Evolutionary conservation across 257 asterid genomes (phyloP).

Genomic region (Nicotiana benthamiana): DNA sequence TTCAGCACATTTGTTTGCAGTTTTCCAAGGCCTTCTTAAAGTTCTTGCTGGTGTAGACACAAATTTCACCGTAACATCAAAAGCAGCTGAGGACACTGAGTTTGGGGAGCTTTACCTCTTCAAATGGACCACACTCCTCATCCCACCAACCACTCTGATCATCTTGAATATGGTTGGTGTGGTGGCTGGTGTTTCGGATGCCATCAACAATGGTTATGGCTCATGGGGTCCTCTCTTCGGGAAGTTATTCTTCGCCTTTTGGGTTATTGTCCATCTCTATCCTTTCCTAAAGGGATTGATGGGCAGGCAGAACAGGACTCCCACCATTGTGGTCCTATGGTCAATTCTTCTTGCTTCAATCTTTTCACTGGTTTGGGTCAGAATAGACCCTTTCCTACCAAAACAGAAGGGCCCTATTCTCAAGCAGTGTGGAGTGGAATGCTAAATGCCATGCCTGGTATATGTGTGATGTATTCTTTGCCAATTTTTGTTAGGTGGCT

Average conservation of each 20-base stretch:
- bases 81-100: constrained; percentile 62
- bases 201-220: constrained; percentile 68
- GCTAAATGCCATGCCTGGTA: constrained; percentile 24
- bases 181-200: constrained; percentile 77
- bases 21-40: constrained; percentile 86
- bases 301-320: constrained; percentile 85
- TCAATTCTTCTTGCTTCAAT: constrained; percentile 72
- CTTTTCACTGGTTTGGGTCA: constrained; percentile 80
- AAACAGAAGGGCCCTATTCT: constrained; percentile 80
- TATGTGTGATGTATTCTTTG: constrained; percentile 15
- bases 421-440: constrained; percentile 79
- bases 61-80: constrained; percentile 68
- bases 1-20: constrained; percentile 76
- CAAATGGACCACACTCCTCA: constrained; percentile 86
- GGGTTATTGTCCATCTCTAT: constrained; percentile 85
- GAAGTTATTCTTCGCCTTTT: constrained; percentile 73
- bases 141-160: constrained; percentile 75
- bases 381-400: constrained; percentile 86
- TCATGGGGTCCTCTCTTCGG: constrained; percentile 85
- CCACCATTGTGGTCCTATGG: constrained; percentile 84
- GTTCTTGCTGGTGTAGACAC: constrained; percentile 82
- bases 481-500: constrained; percentile 23
- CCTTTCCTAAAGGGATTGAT: constrained; percentile 83
- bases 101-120: constrained; percentile 84
- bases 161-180: constrained; percentile 76